A percentile compares a stretch with the other conserved stretches of the same genome.
Conservation (phyloP, 441 rosid genomes). For the Adansonia rubrostipa region DNA sequence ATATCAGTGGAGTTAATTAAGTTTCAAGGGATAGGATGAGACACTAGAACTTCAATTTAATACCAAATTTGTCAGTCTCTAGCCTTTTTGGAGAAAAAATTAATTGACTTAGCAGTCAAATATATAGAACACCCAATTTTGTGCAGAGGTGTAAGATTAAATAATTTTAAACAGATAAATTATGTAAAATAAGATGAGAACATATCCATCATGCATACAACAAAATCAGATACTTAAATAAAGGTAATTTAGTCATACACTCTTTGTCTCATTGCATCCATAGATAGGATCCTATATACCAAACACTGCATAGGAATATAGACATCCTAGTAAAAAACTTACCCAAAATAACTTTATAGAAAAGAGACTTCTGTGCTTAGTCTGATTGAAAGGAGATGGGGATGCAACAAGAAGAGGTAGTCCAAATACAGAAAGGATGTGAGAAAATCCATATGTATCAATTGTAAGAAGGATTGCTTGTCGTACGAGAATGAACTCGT, state of each 20-base stretch:
- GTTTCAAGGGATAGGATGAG: neutral
- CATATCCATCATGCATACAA: neutral
- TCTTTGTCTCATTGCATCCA: neutral
- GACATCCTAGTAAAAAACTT: conserved; percentile 28
- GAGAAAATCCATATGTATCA: conserved; percentile 90
- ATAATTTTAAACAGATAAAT: neutral
- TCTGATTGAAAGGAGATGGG: conserved; percentile 37
- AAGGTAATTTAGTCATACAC: neutral
- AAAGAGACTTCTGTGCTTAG: conserved; percentile 26
- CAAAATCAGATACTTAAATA: neutral
- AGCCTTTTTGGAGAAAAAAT: neutral
- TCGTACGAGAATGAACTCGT: conserved; percentile 81
- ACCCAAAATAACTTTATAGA: conserved; percentile 56
- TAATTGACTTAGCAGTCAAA: conserved; percentile 10
- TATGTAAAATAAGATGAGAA: neutral
- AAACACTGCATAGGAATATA: neutral
- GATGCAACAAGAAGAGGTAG: conserved; percentile 64
- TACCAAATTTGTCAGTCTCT: neutral
- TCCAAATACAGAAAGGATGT: conserved; percentile 78
- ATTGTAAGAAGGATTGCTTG: conserved; percentile 90
- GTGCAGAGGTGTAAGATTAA: neutral
- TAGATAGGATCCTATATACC: neutral
- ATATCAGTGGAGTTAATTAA: neutral
- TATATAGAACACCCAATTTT: neutral
- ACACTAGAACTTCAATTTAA: neutral